Evolutionary conservation across 805 yeast species (phyloP), one percentile per base, ranked within the genome.

Genomic region (Isabelozyma gotoi): DNA sequence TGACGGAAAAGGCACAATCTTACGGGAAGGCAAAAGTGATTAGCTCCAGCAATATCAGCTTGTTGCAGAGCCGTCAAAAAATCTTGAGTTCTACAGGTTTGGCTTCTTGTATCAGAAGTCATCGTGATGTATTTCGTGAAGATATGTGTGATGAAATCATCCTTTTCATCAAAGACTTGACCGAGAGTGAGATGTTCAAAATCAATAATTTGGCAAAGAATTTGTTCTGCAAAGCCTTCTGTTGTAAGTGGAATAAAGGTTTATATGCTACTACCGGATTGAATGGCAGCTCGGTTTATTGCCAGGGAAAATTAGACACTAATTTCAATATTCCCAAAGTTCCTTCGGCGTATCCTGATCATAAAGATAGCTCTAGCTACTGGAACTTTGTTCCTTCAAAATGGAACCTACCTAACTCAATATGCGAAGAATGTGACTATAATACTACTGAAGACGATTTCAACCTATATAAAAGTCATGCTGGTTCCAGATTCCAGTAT

Each of bases 141-240:
- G 91, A 85, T 44, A 82, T 86, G 87, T 82, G 85, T 51, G 82
- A 78, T 34, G 89, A 84, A 47, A 80, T 88, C 15, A 58, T 86
- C 5, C 53, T 59, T n/a, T 85, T 94, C 90, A 57, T 88, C 4
- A 60, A 66, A 19, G 84, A 81, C 33, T 60, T 89, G 19, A 68
- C 84, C 0, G 73, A 72, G 37, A 74, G 85, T 8, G 74, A 78
- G 31, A 52, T 84, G 3, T 73, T 74, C 45, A 78, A 78, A 7
- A 75, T 76, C 39, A 76, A 77, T 49, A 61, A 63, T 24, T 46
- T 68, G 1, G 59, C 77, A 5, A 72, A 84, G 39, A 75, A 80
- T 38, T 53, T 76, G 0, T 65, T 86, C 7, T 78, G 88, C 39
- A 65, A 63, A 41, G 81, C 84, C 0, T 76, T 88, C 42, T 73